These are phyloP conservation scores for Trypanosoma mega DNA, from an alignment of 208 protist genomes.

Conservation along the genomic window DNA sequence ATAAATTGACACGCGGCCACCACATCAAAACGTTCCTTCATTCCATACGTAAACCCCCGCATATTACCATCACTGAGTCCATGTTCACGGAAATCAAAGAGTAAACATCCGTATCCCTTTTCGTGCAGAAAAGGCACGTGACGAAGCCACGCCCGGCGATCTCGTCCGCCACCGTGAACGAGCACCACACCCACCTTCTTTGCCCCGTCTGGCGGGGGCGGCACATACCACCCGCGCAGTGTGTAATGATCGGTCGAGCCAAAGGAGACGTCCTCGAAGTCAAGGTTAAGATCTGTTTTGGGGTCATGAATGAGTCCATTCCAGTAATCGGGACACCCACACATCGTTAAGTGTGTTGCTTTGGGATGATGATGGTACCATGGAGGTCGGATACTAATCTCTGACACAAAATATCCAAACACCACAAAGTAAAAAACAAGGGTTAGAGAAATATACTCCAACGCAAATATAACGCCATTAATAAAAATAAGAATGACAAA, in stretches of 20 bases:
- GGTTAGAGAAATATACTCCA: constrained; percentile 60
- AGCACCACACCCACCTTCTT: constrained; percentile 76
- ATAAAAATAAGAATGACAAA: constrained; percentile 79
- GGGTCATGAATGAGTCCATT: constrained; percentile 84
- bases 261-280: constrained; percentile 85
- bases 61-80: constrained; percentile 82
- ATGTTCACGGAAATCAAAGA: constrained; percentile 92
- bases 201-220: constrained; percentile 24
- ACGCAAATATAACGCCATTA: constrained; percentile 68
- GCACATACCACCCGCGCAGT: constrained; percentile 87
- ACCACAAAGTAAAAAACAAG: constrained; percentile 76
- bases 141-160: constrained; percentile 86
- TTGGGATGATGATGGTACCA: constrained; percentile 88
- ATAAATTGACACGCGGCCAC: constrained; percentile 75
- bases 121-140: constrained; percentile 87
- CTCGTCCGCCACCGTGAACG: constrained; percentile 90
- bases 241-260: constrained; percentile 63
- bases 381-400: constrained; percentile 82
- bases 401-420: constrained; percentile 88
- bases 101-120: constrained; percentile 74
- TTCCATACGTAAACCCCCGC: constrained; percentile 87
- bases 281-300: constrained; percentile 69
- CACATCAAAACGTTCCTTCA: constrained; percentile 89
- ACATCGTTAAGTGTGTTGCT: constrained; percentile 47
- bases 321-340: constrained; percentile 85